These are phyloP conservation scores for Termitomyces sp. DNA, from an alignment of 768 basidiomycete species.

Conservation along the genomic window DNA sequence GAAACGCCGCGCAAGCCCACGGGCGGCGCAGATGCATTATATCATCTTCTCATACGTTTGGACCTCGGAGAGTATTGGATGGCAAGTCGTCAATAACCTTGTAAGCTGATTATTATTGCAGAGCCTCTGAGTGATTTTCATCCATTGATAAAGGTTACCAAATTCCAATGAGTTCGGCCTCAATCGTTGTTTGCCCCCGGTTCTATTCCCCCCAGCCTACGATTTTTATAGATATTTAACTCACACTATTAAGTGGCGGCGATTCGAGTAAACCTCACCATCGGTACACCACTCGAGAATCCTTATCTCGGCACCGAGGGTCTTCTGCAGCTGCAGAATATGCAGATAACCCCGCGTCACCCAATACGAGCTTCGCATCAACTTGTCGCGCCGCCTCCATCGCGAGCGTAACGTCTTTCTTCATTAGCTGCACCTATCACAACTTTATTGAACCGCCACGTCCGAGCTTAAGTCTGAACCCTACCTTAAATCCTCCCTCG, in stretches of 20 bases:
- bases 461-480: neutral
- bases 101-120: neutral
- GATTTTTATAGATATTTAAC: neutral
- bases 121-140: no score
- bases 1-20: slow-evolving; percentile 28
- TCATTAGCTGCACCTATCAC: slow-evolving; percentile 38
- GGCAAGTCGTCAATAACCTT: slow-evolving; percentile 9
- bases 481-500: slow-evolving; percentile 40
- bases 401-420: slow-evolving; percentile 40
- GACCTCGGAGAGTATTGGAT: slow-evolving; percentile 62
- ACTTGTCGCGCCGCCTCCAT: slow-evolving; percentile 32
- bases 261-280: slow-evolving; percentile 24
- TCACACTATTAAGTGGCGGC: neutral
- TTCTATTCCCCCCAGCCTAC: slow-evolving; percentile 31
- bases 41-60: slow-evolving; percentile 50
- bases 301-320: slow-evolving; percentile 32
- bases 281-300: slow-evolving; percentile 37
- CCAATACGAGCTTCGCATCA: slow-evolving; percentile 36
- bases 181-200: slow-evolving; percentile 14
- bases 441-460: neutral
- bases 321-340: slow-evolving; percentile 37
- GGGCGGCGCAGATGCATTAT: slow-evolving; percentile 52
- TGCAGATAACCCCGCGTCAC: slow-evolving; percentile 31
- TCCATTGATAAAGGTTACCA: neutral
- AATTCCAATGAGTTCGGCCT: neutral